These are phyloP conservation scores for Miscanthus lutarioriparius DNA, from an alignment of 176 grass and related monocot genomes.

Conservation along the genomic window DNA sequence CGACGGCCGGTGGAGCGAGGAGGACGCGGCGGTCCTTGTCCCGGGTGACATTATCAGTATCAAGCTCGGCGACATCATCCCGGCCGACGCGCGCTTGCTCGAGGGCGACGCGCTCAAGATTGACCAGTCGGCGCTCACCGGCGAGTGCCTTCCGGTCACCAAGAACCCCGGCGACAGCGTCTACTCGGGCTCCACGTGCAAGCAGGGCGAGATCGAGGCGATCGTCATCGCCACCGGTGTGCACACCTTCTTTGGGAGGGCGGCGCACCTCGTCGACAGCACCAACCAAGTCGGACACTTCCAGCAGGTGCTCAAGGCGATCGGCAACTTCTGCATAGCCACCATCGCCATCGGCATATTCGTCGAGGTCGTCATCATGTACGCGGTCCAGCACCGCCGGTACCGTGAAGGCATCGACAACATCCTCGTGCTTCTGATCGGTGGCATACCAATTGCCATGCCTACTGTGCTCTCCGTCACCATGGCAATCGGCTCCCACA, in stretches of 20 bases:
- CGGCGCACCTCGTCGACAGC: constrained; percentile 88
- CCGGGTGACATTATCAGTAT: constrained; percentile 86
- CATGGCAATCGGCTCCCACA: neutral
- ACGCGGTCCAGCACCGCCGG: constrained; percentile 65
- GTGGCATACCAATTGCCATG: constrained; percentile 96
- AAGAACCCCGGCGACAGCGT: constrained; percentile 64
- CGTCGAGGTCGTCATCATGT: constrained; percentile 83
- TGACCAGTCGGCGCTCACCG: constrained; percentile 92
- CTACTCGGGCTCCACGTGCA: constrained; percentile 92
- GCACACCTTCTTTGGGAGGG: constrained; percentile 96
- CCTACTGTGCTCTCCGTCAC: constrained; percentile 34
- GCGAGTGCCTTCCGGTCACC: constrained; percentile 78
- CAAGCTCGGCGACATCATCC: constrained; percentile 90
- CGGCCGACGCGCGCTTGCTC: constrained; percentile 78
- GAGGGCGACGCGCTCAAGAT: constrained; percentile 83
- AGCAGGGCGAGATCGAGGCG: constrained; percentile 92
- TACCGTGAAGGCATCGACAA: constrained; percentile 96
- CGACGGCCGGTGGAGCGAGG: constrained; percentile 69
- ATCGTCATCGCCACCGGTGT: constrained; percentile 89
- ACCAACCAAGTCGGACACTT: constrained; percentile 94
- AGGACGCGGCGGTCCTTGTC: constrained; percentile 71
- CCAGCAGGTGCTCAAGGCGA: constrained; percentile 80
- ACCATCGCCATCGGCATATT: constrained; percentile 56
- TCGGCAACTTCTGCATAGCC: constrained; percentile 94
- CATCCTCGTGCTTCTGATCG: constrained; percentile 88